Conservation (phyloP, 305 asterid genomes). For the Fraxinus platypoda region DNA sequence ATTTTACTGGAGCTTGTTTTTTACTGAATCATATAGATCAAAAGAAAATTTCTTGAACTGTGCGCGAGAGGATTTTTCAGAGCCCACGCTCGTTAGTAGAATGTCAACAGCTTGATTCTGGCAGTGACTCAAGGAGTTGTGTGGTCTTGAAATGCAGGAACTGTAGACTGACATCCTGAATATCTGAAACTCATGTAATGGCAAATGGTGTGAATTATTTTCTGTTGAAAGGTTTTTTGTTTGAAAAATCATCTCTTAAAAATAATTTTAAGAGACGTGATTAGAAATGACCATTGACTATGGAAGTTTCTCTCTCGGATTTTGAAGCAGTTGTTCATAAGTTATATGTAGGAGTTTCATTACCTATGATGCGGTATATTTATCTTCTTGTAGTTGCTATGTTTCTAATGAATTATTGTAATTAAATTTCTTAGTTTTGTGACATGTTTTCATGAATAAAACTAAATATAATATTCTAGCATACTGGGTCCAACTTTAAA, state of each 20-base stretch:
- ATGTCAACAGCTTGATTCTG: background rate
- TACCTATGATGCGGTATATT: background rate
- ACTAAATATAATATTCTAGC: slow-evolving; percentile 9
- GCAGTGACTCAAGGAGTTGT: background rate
- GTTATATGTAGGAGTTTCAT: background rate
- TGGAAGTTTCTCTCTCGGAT: background rate
- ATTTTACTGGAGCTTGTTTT: background rate
- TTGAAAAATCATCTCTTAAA: background rate
- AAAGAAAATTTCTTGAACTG: background rate
- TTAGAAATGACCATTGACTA: background rate
- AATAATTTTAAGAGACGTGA: background rate
- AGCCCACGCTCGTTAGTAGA: background rate
- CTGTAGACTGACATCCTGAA: background rate
- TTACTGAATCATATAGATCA: background rate
- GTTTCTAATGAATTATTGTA: background rate
- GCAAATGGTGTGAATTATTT: background rate
- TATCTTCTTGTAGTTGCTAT: background rate
- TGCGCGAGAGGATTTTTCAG: background rate
- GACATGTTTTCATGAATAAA: slow-evolving; percentile 2
- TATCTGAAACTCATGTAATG: background rate
- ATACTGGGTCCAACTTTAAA: background rate
- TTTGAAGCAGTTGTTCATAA: background rate
- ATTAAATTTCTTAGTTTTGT: background rate
- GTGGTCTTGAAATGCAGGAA: background rate
- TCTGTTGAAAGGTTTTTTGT: background rate